Percentiles rank a stretch among this genome's conserved stretches.
phyloP scores from a whole-genome alignment of 1,284 basidiomycete species.

The Moesziomyces antarcticus region DNA sequence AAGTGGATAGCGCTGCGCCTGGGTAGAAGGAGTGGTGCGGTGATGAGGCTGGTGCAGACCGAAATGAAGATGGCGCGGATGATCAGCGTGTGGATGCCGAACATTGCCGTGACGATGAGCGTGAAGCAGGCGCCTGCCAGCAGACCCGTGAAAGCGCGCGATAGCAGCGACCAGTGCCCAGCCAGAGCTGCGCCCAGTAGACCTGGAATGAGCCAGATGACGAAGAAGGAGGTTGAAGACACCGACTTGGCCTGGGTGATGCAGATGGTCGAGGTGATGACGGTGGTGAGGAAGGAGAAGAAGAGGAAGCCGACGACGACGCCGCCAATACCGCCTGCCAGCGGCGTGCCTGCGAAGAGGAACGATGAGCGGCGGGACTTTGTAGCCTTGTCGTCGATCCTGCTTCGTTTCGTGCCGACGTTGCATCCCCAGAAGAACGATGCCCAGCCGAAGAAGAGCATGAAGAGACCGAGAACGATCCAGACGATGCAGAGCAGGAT shows the following conservation, averaged over 20 bases:
- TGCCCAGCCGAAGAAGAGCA: conserved; percentile 59
- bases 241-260: conserved; percentile 20
- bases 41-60: conserved; percentile 48
- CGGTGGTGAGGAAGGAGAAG: conserved; percentile 47
- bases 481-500: conserved; percentile 54
- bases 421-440: conserved; percentile 58
- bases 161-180: conserved; percentile 45
- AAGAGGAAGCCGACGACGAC: conserved; percentile 53
- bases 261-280: conserved; percentile 46
- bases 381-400: conserved; percentile 20
- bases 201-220: conserved; percentile 55
- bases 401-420: conserved; percentile 11
- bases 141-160: conserved; percentile 40
- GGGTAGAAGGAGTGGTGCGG: conserved; percentile 48
- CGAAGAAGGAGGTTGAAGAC: conserved; percentile 39
- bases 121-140: conserved; percentile 43
- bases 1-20: conserved; percentile 39
- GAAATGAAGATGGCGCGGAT: conserved; percentile 51
- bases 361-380: conserved; percentile 4
- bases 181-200: conserved; percentile 47
- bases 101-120: conserved; percentile 56
- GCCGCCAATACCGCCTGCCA: conserved; percentile 56
- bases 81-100: conserved; percentile 59
- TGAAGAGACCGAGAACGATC: conserved; percentile 46
- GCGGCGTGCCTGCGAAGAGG: conserved; percentile 22